phyloP scores from a whole-genome alignment of 306 rosid species.

The Leucaena leucocephala region DNA sequence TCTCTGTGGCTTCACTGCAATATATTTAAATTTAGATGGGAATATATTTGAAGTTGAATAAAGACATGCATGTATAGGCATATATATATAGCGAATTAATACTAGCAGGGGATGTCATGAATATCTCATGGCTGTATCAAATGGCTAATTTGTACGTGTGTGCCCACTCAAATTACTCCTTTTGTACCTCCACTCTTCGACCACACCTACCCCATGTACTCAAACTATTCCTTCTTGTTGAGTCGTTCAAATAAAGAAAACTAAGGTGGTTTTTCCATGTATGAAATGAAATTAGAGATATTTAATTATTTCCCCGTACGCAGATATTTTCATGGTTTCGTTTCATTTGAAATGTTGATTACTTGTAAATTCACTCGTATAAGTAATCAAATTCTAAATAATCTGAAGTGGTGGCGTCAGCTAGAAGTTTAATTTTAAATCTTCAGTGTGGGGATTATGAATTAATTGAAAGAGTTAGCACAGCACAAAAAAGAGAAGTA shows the following conservation, averaged over 20 bases:
- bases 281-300: too few relatives aligned
- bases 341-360: too few relatives aligned
- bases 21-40: neutral
- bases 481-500: neutral
- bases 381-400: neutral
- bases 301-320: too few relatives aligned
- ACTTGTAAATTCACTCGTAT: neutral
- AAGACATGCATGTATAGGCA: neutral
- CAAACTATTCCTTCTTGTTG: neutral
- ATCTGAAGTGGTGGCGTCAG: neutral
- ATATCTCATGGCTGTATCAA: neutral
- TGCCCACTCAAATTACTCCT: neutral
- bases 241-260: neutral
- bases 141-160: neutral
- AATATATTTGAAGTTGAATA: neutral
- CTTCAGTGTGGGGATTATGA: neutral
- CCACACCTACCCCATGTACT: neutral
- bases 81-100: neutral
- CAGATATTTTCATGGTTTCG: too few relatives aligned
- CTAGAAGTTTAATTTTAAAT: neutral
- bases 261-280: too few relatives aligned
- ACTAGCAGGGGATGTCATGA: neutral
- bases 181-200: neutral
- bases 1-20: neutral
- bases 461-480: neutral